Percentiles rank a stretch among this genome's conserved stretches.
Conservation (phyloP, 75 land plant species). For the Gnetum montanum region DNA sequence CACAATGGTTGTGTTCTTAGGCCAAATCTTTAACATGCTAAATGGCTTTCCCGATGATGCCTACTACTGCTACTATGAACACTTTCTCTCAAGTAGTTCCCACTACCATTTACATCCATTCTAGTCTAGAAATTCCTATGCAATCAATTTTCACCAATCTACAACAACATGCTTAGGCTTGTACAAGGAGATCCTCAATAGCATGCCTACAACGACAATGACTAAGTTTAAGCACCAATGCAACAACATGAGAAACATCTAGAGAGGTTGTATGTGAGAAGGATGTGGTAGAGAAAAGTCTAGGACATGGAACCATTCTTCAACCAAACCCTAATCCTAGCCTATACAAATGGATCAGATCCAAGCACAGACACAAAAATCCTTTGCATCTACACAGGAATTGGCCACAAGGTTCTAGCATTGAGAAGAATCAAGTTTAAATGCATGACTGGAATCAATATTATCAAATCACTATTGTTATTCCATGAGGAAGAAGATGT, state of each 20-base stretch:
- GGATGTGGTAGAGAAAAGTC: conserved; percentile 27
- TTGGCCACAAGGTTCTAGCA: conserved; percentile 83
- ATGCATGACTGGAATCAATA: conserved; percentile 71
- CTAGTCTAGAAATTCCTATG: no score
- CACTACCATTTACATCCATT: no score
- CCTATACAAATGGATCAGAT: conserved; percentile 7
- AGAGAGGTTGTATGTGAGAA: conserved; percentile 3
- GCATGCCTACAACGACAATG: background rate
- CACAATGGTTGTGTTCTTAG: no score
- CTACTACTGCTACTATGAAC: no score
- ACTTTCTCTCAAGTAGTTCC: no score
- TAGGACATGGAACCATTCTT: conserved; percentile 32
- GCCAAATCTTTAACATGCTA: no score
- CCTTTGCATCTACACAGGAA: conserved; percentile 72
- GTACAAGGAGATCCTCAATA: background rate
- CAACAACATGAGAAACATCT: background rate
- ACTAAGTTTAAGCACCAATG: background rate
- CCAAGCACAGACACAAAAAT: conserved; percentile 31
- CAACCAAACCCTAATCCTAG: no score
- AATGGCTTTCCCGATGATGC: no score
- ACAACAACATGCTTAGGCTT: background rate
- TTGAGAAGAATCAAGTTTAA: conserved; percentile 37
- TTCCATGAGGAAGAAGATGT: no score
- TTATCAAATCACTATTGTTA: conserved; percentile 72
- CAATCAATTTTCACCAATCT: background rate